Evolutionary conservation across 2,329 filamentous ascomycete genomes (phyloP).

Genomic region (Fusarium haematococcum): DNA sequence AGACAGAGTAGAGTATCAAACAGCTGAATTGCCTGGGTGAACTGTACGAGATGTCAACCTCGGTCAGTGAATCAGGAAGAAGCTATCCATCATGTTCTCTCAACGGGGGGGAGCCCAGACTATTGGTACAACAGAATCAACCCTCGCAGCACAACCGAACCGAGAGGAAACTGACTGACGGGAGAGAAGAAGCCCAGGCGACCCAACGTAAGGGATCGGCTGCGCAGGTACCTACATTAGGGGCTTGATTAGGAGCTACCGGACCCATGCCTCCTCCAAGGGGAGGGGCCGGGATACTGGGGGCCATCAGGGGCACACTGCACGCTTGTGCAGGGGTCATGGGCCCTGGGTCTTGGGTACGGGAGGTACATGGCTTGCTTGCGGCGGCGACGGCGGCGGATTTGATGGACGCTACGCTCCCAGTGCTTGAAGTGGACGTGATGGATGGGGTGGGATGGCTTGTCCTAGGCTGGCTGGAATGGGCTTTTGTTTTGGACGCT

Average conservation of each 20-base stretch:
- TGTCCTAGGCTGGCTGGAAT: slow-evolving; percentile 14
- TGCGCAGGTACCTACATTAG: slow-evolving; percentile 40
- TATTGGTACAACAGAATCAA: neutral
- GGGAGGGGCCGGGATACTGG: slow-evolving; percentile 21
- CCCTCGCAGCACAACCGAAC: neutral
- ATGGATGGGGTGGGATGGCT: slow-evolving; percentile 12
- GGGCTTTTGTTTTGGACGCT: slow-evolving; percentile 5
- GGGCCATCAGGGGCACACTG: slow-evolving; percentile 42
- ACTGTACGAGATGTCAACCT: neutral
- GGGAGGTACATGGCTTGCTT: neutral
- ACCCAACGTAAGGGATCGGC: slow-evolving; percentile 16
- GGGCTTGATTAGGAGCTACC: slow-evolving; percentile 37
- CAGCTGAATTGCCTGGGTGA: neutral
- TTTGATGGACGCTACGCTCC: slow-evolving; percentile 1
- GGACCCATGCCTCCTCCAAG: slow-evolving; percentile 6
- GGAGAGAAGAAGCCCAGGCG: neutral
- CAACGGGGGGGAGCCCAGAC: neutral
- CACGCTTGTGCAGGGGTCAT: slow-evolving; percentile 30
- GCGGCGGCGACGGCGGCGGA: slow-evolving; percentile 14
- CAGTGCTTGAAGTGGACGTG: slow-evolving; percentile 12
- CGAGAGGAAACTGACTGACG: neutral
- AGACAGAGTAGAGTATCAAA: neutral
- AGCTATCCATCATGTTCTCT: neutral
- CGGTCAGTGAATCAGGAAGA: neutral
- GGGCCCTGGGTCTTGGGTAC: slow-evolving; percentile 22